A percentile compares a stretch with the other conserved stretches of the same genome.
Evolutionary conservation across 805 yeast genomes (phyloP).

Genomic region (Ogataea wickerhamii): DNA sequence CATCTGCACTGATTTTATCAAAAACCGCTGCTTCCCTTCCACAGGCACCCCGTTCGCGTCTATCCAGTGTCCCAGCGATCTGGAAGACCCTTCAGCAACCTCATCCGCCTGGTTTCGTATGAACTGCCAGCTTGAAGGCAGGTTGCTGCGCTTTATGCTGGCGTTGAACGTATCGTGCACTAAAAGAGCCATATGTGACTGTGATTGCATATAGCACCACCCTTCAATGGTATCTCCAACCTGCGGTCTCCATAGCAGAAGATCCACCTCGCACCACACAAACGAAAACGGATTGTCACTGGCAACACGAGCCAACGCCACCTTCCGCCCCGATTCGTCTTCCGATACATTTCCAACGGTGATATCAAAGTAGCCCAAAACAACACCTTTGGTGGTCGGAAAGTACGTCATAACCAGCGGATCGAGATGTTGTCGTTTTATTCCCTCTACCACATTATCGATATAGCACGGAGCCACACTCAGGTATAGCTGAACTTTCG

Average conservation of each 20-base stretch:
- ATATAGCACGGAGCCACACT: conserved; percentile 84
- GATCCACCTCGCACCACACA: conserved; percentile 79
- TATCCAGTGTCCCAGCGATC: conserved; percentile 81
- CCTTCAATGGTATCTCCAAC: conserved; percentile 89
- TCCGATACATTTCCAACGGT: conserved; percentile 38
- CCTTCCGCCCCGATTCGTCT: conserved; percentile 38
- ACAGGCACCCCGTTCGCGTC: conserved; percentile 70
- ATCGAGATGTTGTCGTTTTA: conserved; percentile 84
- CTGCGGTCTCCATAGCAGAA: conserved; percentile 86
- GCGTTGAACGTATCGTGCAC: conserved; percentile 95
- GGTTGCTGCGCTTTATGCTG: conserved; percentile 75
- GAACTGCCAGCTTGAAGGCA: conserved; percentile 86
- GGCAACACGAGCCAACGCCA: conserved; percentile 60
- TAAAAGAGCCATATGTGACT: conserved; percentile 88
- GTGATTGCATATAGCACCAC: conserved; percentile 84
- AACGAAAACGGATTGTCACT: conserved; percentile 85
- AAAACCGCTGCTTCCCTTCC: conserved; percentile 79
- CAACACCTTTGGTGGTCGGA: conserved; percentile 72
- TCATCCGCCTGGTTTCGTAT: conserved; percentile 76
- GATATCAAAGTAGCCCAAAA: conserved; percentile 73
- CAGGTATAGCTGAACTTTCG: conserved; percentile 63
- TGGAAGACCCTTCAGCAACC: conserved; percentile 26
- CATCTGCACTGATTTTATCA: conserved; percentile 66
- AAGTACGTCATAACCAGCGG: conserved; percentile 83
- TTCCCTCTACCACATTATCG: conserved; percentile 68